Evolutionary conservation across 495 filamentous ascomycete genomes (phyloP).

Genomic region (Neurospora tetrasperma): DNA sequence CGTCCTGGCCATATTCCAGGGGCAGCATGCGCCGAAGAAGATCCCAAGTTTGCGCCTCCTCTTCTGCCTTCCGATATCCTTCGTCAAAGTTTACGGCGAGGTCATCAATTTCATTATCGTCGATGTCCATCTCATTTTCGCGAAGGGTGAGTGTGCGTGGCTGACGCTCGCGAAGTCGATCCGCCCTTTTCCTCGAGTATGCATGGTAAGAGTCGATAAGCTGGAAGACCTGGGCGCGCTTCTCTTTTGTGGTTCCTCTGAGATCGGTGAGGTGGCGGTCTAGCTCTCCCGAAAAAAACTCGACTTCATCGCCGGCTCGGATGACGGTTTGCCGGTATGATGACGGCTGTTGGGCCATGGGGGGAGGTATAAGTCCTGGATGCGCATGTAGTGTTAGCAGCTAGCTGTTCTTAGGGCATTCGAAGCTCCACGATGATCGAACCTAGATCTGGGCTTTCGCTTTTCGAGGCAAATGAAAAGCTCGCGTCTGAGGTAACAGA

Average conservation of each 20-base stretch:
- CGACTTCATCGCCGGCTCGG: constrained; percentile 31
- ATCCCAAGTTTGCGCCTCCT: constrained; percentile 82
- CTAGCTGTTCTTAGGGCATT: background rate
- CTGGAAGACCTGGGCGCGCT: constrained; percentile 32
- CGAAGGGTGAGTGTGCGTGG: background rate
- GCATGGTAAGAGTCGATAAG: constrained; percentile 36
- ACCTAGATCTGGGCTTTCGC: constrained; percentile 15
- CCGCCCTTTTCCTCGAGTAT: constrained; percentile 28
- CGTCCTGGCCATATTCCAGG: constrained; percentile 36
- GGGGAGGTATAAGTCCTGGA: constrained; percentile 1
- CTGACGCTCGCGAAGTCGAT: constrained; percentile 26
- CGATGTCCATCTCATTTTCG: constrained; percentile 50
- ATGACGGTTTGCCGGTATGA: constrained; percentile 20
- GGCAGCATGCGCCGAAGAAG: constrained; percentile 54
- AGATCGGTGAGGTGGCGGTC: constrained; percentile 28
- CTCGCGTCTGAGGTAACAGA: constrained; percentile 11
- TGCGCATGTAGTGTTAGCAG: constrained; percentile 3
- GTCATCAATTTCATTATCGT: constrained; percentile 31
- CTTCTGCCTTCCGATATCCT: constrained; percentile 32
- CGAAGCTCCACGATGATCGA: background rate
- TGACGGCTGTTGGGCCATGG: constrained; percentile 16
- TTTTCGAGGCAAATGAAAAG: constrained; percentile 8
- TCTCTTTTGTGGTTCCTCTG: constrained; percentile 23
- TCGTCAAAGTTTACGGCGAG: constrained; percentile 23
- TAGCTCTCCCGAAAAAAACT: constrained; percentile 35